These are phyloP conservation scores for Monosporascus sp. DNA, from an alignment of 2,329 filamentous ascomycete genomes.

Conservation along the genomic window DNA sequence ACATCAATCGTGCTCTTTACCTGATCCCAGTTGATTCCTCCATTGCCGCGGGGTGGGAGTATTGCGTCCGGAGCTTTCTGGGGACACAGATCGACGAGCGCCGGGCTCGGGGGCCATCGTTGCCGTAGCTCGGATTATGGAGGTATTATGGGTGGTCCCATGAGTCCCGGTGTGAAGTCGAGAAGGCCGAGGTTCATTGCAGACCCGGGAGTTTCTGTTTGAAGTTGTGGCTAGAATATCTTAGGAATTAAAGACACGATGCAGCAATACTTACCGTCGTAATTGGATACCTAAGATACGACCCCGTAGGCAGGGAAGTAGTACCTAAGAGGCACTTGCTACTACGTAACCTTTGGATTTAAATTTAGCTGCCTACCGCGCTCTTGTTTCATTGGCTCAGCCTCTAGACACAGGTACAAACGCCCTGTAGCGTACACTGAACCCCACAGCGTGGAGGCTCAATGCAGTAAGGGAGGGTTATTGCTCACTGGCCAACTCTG, in stretches of 20 bases:
- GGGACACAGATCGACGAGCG: conserved; percentile 59
- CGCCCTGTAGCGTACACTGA: background rate
- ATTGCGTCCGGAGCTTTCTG: conserved; percentile 76
- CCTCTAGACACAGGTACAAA: background rate
- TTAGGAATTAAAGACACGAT: background rate
- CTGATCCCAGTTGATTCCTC: conserved; percentile 71
- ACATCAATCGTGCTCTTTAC: conserved; percentile 43
- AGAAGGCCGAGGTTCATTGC: conserved; percentile 1
- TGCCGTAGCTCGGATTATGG: conserved; percentile 22
- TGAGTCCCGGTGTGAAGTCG: conserved; percentile 13
- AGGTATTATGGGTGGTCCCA: conserved; percentile 19
- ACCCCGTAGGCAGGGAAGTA: background rate
- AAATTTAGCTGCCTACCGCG: background rate
- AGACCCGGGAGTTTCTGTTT: background rate
- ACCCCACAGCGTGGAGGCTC: too few species aligned
- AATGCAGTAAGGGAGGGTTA: too few species aligned
- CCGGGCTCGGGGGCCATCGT: conserved; percentile 61
- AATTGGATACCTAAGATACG: background rate
- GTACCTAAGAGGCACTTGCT: background rate
- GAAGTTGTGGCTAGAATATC: background rate
- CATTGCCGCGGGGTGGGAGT: conserved; percentile 71
- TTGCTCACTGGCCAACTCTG: too few species aligned
- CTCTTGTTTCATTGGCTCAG: background rate
- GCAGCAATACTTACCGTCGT: background rate
- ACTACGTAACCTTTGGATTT: too few species aligned